Evolutionary conservation across 2,329 filamentous ascomycete genomes (phyloP), one percentile per base, ranked within the genome.

Genomic region (Ceratocystis alfenasii): DNA sequence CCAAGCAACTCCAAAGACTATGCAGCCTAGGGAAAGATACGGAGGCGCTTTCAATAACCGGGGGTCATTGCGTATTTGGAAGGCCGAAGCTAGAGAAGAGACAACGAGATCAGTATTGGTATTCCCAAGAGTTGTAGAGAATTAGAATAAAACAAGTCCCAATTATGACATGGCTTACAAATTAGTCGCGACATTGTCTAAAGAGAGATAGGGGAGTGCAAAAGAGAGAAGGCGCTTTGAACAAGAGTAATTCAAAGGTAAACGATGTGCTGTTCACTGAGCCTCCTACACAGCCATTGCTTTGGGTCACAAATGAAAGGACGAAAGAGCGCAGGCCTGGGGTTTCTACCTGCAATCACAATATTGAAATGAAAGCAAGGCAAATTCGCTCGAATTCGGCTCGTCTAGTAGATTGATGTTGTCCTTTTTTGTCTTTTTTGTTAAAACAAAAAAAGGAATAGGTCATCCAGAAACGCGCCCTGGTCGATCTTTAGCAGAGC

Each of bases 1-100:
- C 90, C 93, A 99, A 70, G 85, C 83, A 66, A 96, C 83, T 64
- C 94, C 94, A 71, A 96, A 83, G 62, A 93, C 72, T 71, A 97
- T 85, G 76, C 89, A 95, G 50, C 95, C 78, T 63, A 90, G 81
- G 44, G 93, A 96, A 44, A 97, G 78, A 77, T 95, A 93, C 15
- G 91, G 90, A 50, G 93, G 92, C 20, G 95, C 77, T 77, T 89
- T 89, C 69, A 94, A 83, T 67, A 96, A 79, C 70, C 89, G 84
- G 71, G 89, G 88, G 75, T 96, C 89, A 75, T 85, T 86, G 73
- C 90, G 87, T 73, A 96, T 79, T 71, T 83, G 83, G 71, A 89
- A 77, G 69, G 86, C 79, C 71, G 87, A 79, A 69, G 82, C 82
- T 85, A 68, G 7, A 62, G 22, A 8, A 60, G 48, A 50, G 36